Evolutionary conservation across 177 flowering plant species (phyloP).

Genomic region (Vitis hybrid): DNA sequence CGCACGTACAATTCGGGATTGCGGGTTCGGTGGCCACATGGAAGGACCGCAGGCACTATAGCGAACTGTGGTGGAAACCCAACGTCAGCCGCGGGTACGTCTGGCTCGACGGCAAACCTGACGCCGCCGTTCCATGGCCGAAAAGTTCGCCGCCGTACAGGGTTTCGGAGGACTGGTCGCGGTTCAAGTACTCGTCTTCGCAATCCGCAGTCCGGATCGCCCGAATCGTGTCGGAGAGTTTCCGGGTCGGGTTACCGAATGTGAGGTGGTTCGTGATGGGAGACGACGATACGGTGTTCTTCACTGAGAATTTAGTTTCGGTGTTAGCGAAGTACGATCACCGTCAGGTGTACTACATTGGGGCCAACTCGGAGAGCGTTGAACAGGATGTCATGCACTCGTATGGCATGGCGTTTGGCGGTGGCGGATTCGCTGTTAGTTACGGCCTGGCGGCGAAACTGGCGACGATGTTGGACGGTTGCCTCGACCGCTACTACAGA

Average conservation of each 20-base stretch:
- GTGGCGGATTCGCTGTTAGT: slow-evolving; percentile 70
- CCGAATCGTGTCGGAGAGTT: slow-evolving; percentile 44
- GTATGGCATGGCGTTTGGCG: slow-evolving; percentile 67
- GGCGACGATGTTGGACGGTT: slow-evolving; percentile 40
- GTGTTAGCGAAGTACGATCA: slow-evolving; percentile 54
- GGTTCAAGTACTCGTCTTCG: slow-evolving; percentile 30
- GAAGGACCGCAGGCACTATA: slow-evolving; percentile 33
- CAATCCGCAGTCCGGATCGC: slow-evolving; percentile 52
- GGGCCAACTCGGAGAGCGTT: slow-evolving; percentile 62
- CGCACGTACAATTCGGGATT: slow-evolving; percentile 53
- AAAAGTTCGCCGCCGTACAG: slow-evolving; percentile 21
- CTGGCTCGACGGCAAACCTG: slow-evolving; percentile 47
- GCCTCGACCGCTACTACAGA: slow-evolving; percentile 42
- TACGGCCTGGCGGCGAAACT: slow-evolving; percentile 47
- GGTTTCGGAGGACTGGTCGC: slow-evolving; percentile 36
- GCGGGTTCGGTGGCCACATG: slow-evolving; percentile 49
- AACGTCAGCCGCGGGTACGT: slow-evolving; percentile 48
- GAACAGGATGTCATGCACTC: slow-evolving; percentile 54
- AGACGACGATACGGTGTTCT: slow-evolving; percentile 71
- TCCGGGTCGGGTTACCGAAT: slow-evolving; percentile 27
- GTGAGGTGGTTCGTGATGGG: slow-evolving; percentile 82
- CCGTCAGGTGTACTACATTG: slow-evolving; percentile 50
- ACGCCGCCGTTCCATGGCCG: neutral
- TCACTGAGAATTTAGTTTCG: slow-evolving; percentile 46
- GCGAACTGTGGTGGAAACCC: slow-evolving; percentile 49